Percentiles rank a stretch among this genome's conserved stretches.
phyloP scores from a whole-genome alignment of 768 basidiomycete genomes.

The Mycena chlorophos region DNA sequence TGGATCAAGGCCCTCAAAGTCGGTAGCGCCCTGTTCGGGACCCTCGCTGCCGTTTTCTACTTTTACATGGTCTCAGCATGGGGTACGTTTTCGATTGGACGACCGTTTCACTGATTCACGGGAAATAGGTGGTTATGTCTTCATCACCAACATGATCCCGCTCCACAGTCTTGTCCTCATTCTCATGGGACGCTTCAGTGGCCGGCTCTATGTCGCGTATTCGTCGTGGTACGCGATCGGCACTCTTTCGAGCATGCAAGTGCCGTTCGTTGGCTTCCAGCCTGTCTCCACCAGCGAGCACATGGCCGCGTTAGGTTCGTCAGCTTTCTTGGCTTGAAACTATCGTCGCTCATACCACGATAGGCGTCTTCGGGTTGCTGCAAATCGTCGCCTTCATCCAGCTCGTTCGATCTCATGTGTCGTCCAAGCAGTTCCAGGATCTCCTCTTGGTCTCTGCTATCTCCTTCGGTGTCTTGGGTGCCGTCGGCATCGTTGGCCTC shows the following conservation, averaged over 20 bases:
- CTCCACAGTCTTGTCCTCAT: constrained; percentile 92
- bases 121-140: constrained; percentile 85
- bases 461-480: constrained; percentile 68
- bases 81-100: constrained; percentile 54
- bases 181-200: constrained; percentile 95
- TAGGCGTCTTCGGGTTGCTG: constrained; percentile 92
- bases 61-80: constrained; percentile 99
- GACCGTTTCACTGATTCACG: constrained; percentile 40
- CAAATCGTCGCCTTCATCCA: constrained; percentile 95
- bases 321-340: constrained; percentile 32
- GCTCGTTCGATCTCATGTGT: constrained; percentile 84
- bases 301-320: constrained; percentile 92
- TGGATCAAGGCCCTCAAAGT: constrained; percentile 97
- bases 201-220: constrained; percentile 90
- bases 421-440: constrained; percentile 88
- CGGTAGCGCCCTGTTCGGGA: constrained; percentile 90
- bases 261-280: constrained; percentile 98
- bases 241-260: constrained; percentile 97
- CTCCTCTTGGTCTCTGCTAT: constrained; percentile 73
- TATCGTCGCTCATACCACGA: constrained; percentile 12
- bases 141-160: constrained; percentile 99
- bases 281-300: constrained; percentile 98
- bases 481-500: constrained; percentile 70
- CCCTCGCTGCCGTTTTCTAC: constrained; percentile 91
- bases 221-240: constrained; percentile 98